Percentiles rank a stretch among this genome's conserved stretches.
These are phyloP conservation scores for Allantophomopsis cytisporea DNA, from an alignment of 2,329 filamentous ascomycete species.

Conservation along the genomic window DNA sequence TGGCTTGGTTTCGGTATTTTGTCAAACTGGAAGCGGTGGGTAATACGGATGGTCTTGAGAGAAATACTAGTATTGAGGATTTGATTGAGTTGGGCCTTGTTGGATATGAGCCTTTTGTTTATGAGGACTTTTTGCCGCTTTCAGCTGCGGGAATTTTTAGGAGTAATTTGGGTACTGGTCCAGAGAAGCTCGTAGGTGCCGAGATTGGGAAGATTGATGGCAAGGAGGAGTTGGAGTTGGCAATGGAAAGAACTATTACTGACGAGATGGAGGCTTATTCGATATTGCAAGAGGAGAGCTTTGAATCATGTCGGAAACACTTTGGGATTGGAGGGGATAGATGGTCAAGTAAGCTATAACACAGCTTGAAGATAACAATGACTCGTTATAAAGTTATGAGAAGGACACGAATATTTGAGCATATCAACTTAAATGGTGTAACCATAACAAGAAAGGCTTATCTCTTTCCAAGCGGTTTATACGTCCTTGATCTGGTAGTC, in stretches of 20 bases:
- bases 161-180: not conserved
- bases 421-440: no score
- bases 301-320: not conserved
- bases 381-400: no score
- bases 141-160: constrained; percentile 32
- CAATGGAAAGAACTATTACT: not conserved
- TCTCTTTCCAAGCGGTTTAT: no score
- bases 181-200: not conserved
- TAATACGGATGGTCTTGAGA: not conserved
- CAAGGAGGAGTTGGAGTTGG: not conserved
- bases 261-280: constrained; percentile 2
- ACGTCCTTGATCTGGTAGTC: no score
- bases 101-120: constrained; percentile 28
- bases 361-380: no score
- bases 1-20: constrained; percentile 26
- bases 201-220: not conserved
- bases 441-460: no score
- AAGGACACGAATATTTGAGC: no score
- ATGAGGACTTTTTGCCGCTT: constrained; percentile 39
- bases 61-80: constrained; percentile 9
- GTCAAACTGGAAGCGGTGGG: constrained; percentile 5
- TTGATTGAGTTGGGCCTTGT: constrained; percentile 21
- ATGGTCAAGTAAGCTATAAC: no score
- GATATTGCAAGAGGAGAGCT: constrained; percentile 1
- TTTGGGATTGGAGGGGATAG: not conserved